Evolutionary conservation across 2,329 filamentous ascomycete genomes (phyloP), one percentile per base, ranked within the genome.

Genomic region (Amauroascus verrucosus): DNA sequence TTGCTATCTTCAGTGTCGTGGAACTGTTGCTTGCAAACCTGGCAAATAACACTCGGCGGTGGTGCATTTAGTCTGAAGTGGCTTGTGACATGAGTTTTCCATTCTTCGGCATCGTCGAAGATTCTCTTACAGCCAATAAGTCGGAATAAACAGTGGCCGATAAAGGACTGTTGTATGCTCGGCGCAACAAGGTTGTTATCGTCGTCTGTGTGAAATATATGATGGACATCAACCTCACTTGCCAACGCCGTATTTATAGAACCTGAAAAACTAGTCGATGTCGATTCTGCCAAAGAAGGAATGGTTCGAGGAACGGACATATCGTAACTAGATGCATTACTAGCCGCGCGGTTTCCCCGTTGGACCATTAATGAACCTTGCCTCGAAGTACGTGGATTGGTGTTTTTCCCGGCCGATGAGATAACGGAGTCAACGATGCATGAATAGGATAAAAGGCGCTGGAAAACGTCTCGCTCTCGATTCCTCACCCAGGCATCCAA

Each of bases 41-140:
- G 71, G 56, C 72, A 75, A n/a, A 64, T 63, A 18, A 71, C 72
- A 6, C 62, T 68, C 20, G 60, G 60, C 2, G 72, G 72, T 7
- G 71, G 64, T 32, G 66, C 62, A 49, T 70, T 64, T 1, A 67
- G 66, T 13, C 67, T 67, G 55, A 75, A 74, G 55, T 75, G 72
- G 48, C 71, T 70, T 22, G 71, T 64, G 44, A 74, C 70, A 58
- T 75, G 72, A 7, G 63, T 69, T 49, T 69, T 70, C 70, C 72
- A 75, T 30, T 67, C 57, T 6, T 66, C 62, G 26, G 62, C 60
- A 38, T 69, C 64, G 41, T 67, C 63, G 54, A 72, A 73, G 9
- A 63, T 64, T 46, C 68, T 62, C 9, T 69, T 62, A 57, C 72
- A 75, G 57, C 72, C 67, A 6, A 75, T 64, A 53, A 72, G 65